phyloP scores from a whole-genome alignment of 2,329 filamentous ascomycete species.

The Ilyonectria sp. region DNA sequence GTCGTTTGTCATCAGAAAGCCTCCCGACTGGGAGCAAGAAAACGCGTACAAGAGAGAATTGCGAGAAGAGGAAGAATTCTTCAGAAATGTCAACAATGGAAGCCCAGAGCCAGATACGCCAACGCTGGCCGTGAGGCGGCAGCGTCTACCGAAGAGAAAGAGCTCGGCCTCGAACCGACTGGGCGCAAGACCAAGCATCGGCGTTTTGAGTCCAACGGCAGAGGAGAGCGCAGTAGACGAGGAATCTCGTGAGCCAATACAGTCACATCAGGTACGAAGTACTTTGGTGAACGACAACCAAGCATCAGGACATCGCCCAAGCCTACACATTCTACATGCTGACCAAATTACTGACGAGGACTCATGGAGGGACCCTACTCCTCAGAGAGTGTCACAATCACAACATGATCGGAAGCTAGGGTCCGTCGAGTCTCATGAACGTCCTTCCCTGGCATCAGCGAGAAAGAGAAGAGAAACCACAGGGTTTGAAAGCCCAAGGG shows the following conservation, averaged over 20 bases:
- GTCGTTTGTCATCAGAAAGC: constrained; percentile 55
- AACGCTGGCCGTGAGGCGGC: constrained; percentile 44
- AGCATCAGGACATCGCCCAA: too few species aligned
- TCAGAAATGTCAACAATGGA: constrained; percentile 27
- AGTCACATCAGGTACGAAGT: background rate
- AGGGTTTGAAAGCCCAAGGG: constrained; percentile 24
- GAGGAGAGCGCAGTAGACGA: constrained; percentile 50
- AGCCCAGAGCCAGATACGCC: constrained; percentile 58
- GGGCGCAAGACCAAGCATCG: constrained; percentile 41
- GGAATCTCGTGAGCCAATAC: constrained; percentile 1
- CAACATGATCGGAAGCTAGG: background rate
- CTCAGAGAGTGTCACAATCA: background rate
- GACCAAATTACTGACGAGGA: too few species aligned
- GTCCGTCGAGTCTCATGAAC: background rate
- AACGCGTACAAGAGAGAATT: constrained; percentile 30
- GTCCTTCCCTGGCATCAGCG: background rate
- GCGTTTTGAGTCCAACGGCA: constrained; percentile 50
- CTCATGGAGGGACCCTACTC: background rate
- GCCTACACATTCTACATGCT: background rate
- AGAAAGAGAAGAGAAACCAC: constrained; percentile 4
- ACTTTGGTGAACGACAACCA: background rate
- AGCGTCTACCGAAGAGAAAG: constrained; percentile 39
- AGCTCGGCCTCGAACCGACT: constrained; percentile 44
- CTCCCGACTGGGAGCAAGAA: constrained; percentile 53
- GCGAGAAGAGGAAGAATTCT: constrained; percentile 24